Evolutionary conservation across 371 early-diverging fungal species (phyloP).

Genomic region (Lichtheimia corymbifera): DNA sequence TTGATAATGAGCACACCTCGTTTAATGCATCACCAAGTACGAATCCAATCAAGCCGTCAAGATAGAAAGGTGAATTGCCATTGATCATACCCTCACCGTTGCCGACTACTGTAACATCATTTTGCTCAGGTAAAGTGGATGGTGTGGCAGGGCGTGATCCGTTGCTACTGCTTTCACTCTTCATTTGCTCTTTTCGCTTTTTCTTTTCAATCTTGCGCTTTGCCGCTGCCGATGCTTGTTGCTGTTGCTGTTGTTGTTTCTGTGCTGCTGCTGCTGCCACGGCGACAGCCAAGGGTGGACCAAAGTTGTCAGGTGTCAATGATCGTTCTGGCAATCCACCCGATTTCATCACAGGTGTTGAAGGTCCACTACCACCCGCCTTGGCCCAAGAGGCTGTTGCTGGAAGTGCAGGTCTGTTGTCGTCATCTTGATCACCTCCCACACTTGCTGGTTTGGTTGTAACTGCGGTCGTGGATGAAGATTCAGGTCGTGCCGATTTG

Average conservation of each 20-base stretch:
- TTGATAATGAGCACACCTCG: conserved; percentile 19
- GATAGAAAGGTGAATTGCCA: background rate
- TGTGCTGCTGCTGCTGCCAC: conserved; percentile 58
- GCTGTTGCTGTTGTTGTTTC: conserved; percentile 27
- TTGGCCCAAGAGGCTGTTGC: conserved; percentile 70
- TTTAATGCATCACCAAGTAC: conserved; percentile 43
- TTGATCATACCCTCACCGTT: conserved; percentile 5
- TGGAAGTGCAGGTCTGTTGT: conserved; percentile 60
- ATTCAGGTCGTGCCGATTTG: conserved; percentile 18
- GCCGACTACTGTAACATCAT: background rate
- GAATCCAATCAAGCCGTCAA: conserved; percentile 33
- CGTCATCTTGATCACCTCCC: conserved; percentile 14
- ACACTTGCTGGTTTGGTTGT: conserved; percentile 10
- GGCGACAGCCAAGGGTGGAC: conserved; percentile 51
- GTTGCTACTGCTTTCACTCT: conserved; percentile 24
- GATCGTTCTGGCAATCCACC: conserved; percentile 38
- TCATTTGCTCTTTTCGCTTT: conserved; percentile 40
- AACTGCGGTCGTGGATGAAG: background rate
- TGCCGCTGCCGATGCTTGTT: conserved; percentile 26
- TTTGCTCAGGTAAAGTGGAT: conserved; percentile 4
- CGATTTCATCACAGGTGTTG: conserved; percentile 46
- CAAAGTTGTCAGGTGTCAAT: conserved; percentile 48
- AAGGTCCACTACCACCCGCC: conserved; percentile 40
- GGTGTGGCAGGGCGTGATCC: conserved; percentile 21
- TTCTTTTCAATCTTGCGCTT: conserved; percentile 46